Percentiles rank a stretch among this genome's conserved stretches.
phyloP scores from a whole-genome alignment of 2,329 filamentous ascomycete species.

The Colletotrichum incanum region DNA sequence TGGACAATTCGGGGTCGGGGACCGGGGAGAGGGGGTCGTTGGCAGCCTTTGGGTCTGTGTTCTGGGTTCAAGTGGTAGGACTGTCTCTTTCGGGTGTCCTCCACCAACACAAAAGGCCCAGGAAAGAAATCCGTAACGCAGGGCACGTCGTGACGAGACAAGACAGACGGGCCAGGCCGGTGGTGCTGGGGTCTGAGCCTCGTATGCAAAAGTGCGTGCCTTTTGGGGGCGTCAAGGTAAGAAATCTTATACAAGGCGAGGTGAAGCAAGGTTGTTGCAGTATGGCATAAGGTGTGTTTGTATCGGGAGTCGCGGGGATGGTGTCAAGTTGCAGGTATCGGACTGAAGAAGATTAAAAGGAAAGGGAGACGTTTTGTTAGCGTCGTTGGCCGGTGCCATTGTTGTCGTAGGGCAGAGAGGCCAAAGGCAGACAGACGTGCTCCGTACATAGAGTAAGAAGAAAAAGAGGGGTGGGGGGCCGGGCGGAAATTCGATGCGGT shows the following conservation, averaged over 20 bases:
- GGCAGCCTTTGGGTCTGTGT: conserved; percentile 4
- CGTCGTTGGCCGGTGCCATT: conserved; percentile 5
- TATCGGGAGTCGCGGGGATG: not conserved
- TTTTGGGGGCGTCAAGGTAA: not conserved
- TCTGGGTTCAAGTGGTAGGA: not conserved
- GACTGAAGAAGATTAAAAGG: not conserved
- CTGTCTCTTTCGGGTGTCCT: not conserved
- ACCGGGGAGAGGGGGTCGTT: not conserved
- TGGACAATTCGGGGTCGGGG: conserved; percentile 33
- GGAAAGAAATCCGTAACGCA: not conserved
- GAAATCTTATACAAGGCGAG: not conserved
- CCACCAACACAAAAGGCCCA: not conserved
- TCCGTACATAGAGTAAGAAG: not conserved
- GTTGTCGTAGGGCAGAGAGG: conserved; percentile 10
- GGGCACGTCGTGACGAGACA: conserved; percentile 1
- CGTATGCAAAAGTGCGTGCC: not conserved
- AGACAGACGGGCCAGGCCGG: not conserved
- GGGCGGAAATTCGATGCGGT: conserved; percentile 5
- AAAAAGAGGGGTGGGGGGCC: not conserved
- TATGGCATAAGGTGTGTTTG: not conserved
- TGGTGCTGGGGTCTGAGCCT: not conserved
- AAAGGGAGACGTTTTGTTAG: not conserved
- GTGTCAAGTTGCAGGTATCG: conserved; percentile 1
- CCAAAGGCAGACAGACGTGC: not conserved
- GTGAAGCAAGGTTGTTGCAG: not conserved